Percentiles rank a stretch among this genome's conserved stretches.
phyloP scores from a whole-genome alignment of 257 asterid genomes.

The Salvia splendens region DNA sequence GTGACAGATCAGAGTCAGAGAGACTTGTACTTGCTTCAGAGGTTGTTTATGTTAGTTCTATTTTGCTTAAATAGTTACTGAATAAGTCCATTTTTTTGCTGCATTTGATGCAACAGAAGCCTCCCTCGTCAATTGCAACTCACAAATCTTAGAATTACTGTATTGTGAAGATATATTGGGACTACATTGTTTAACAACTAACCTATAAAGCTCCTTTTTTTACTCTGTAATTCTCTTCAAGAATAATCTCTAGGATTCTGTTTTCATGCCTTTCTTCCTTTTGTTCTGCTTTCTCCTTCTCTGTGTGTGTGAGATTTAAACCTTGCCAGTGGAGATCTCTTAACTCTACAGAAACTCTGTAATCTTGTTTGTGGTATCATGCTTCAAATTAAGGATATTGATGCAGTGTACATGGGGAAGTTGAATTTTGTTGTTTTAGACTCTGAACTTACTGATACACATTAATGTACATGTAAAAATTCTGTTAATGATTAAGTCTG shows the following conservation, averaged over 20 bases:
- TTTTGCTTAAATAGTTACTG: not conserved
- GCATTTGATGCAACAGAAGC: constrained; percentile 17
- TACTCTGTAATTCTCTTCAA: constrained; percentile 17
- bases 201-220: constrained; percentile 9
- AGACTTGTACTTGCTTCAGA: constrained; percentile 27
- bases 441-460: not conserved
- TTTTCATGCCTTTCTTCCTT: constrained; percentile 2
- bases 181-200: constrained; percentile 22
- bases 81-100: constrained; percentile 13
- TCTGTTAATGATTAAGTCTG: constrained; percentile 27
- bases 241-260: constrained; percentile 17
- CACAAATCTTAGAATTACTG: not conserved
- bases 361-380: constrained; percentile 5
- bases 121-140: too few relatives aligned
- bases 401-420: not conserved
- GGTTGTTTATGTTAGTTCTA: constrained; percentile 22
- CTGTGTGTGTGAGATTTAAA: constrained; percentile 1
- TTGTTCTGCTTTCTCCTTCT: not conserved
- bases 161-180: not conserved
- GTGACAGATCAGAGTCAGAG: constrained; percentile 41
- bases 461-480: constrained; percentile 27
- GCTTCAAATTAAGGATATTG: constrained; percentile 2
- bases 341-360: not conserved
- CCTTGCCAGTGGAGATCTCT: constrained; percentile 11
- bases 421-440: constrained; percentile 12